Evolutionary conservation across 805 yeast species (phyloP), one percentile per base, ranked within the genome.

Genomic region (Candida glaebosa): DNA sequence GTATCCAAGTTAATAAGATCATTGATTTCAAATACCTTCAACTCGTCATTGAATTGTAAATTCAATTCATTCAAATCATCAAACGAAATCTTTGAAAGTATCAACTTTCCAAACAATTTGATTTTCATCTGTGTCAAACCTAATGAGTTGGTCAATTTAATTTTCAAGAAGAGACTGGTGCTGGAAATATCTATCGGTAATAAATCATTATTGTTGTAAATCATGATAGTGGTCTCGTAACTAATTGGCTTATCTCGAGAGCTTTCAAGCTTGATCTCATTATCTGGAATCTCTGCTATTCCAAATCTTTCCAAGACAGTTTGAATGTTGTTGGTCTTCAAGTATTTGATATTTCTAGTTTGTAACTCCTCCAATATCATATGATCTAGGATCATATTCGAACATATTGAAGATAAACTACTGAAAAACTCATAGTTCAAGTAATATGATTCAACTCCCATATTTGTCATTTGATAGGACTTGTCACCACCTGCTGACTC

Each of bases 311-410:
- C 33, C 31, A 55, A 42, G 3, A 71, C 44, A 18, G 26, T 16
- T 18, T 37, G 43, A 36, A 18, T 41, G 14, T 57, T 56, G 15
- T 41, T 38, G 8, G 47, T 46, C 17, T 62, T 54, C 25, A 70
- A 56, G 40, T 69, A 63, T 30, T 57, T 54, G 38, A 78, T 69
- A 0, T 67, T 64, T 42, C 66, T 64, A 12, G 50, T 54, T 25
- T 59, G 62, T 40, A 78, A 59, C 46, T 78, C 82, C 47, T 73
- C 77, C n/a, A 73, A 59, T 5, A 78, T 65, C 64, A 78, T 62
- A 46, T 78, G 77, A 41, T 76, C 73, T 36, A 76, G 64, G 37
- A 78, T 63, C 57, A 65, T 63, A 18, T 75, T 73, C 1, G 78
- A 71, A 24, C 81, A 66, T 4, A 61, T 42, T 15, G 66, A 67